Percentiles rank a stretch among this genome's conserved stretches.
Evolutionary conservation across 2,329 filamentous ascomycete genomes (phyloP).

Genomic region (Aspergillus hortae): DNA sequence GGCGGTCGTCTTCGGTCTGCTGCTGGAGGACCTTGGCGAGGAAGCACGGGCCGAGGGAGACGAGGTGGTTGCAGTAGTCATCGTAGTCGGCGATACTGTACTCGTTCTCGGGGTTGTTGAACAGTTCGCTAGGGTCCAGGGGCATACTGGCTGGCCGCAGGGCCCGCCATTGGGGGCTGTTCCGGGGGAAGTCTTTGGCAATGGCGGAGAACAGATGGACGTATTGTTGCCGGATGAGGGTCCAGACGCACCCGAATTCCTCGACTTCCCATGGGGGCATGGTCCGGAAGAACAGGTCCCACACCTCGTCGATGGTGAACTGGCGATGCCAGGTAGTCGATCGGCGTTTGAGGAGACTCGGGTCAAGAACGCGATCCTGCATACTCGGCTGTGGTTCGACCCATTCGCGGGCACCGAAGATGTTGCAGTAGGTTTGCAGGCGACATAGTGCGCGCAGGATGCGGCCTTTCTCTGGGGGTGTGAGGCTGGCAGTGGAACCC

Average conservation of each 20-base stretch:
- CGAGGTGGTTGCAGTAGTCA: conserved; percentile 15
- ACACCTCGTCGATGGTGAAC: conserved; percentile 13
- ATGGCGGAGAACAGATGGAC: conserved; percentile 10
- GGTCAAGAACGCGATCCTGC: not conserved
- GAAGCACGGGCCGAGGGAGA: conserved; percentile 13
- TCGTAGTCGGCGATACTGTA: conserved; percentile 9
- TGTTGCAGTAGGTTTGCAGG: conserved; percentile 15
- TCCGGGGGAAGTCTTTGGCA: conserved; percentile 10
- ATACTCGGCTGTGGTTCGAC: not conserved
- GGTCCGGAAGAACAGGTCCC: conserved; percentile 13
- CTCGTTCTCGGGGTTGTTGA: not conserved
- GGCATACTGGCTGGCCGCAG: conserved; percentile 9
- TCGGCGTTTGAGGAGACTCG: not conserved
- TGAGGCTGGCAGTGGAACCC: not conserved
- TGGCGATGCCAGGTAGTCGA: conserved; percentile 15
- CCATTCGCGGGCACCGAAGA: conserved; percentile 15
- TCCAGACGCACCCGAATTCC: conserved; percentile 15
- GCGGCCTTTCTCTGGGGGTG: conserved; percentile 7
- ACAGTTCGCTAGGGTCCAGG: conserved; percentile 9
- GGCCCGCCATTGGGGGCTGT: conserved; percentile 9
- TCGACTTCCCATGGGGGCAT: conserved; percentile 17
- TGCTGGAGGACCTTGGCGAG: conserved; percentile 10
- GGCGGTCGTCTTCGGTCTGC: conserved; percentile 5
- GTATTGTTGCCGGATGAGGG: conserved; percentile 11
- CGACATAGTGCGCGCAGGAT: conserved; percentile 15